Conservation (phyloP, 371 early-diverging fungal genomes). For the Mortierella sp. region DNA sequence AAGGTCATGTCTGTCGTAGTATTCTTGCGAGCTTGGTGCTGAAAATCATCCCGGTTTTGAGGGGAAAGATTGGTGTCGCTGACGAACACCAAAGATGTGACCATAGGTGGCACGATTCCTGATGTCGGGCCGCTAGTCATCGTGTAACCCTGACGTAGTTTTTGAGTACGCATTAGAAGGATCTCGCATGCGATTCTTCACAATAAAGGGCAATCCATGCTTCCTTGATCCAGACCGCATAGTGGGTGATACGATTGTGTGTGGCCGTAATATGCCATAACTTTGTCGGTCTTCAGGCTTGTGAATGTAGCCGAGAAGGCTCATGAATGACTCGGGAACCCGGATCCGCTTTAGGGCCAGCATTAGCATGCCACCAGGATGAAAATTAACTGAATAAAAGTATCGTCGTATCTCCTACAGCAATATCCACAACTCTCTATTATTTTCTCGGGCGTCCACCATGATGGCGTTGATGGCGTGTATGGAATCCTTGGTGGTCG, state of each 20-base stretch:
- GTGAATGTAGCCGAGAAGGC: too few species aligned
- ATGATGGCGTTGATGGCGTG: neutral
- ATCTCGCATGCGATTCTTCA: constrained; percentile 10
- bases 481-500: constrained; percentile 10
- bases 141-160: too few species aligned
- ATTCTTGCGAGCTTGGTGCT: too few species aligned
- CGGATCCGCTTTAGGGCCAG: neutral
- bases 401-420: constrained; percentile 7
- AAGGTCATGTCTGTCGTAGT: too few species aligned
- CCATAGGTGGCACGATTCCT: too few species aligned
- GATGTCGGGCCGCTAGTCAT: too few species aligned
- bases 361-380: neutral
- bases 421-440: constrained; percentile 6
- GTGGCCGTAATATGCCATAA: too few species aligned
- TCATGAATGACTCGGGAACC: neutral
- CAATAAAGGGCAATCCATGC: constrained; percentile 8
- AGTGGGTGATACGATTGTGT: constrained; percentile 7
- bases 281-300: neutral
- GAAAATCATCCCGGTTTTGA: too few species aligned
- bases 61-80: too few species aligned
- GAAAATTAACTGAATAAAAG: constrained; percentile 5
- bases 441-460: constrained; percentile 6
- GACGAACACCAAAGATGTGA: too few species aligned
- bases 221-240: constrained; percentile 11
- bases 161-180: neutral